Evolutionary conservation across 225 moss, liverwort and hornwort species (phyloP), one percentile per base, ranked within the genome.

Genomic region (Pseudisothecium myosuroides): DNA sequence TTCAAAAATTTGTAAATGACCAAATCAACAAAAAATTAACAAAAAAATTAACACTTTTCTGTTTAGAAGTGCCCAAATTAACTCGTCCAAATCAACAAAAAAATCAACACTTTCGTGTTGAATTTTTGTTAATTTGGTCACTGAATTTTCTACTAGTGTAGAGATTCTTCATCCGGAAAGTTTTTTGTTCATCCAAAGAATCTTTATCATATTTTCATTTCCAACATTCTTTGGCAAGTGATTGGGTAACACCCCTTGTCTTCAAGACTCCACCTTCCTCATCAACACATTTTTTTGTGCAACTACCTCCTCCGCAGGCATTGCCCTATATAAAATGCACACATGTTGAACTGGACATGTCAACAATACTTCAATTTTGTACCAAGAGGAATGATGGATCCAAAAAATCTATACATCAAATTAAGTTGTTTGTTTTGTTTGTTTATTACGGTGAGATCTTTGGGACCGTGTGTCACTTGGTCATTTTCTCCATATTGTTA

Each of bases 181-280:
- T 37, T 21, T 67, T 37, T 1, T 67, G 2, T 12, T 37, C 39
- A 69, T 69, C 12, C 10, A 69, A 24, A 0, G 24, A 69, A 41
- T 39, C 69, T 24, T 24, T 39, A 39, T 36, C 14, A 24, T 69
- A 1, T 71, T 41, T 71, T 41, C 14, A 41, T 26, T 41, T 69
- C 3, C 0, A 0, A 0, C 39, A 39, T 39, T 24, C 1, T 69
- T 24, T 14, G 1, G n/a, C n/a, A n/a, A n/a, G n/a, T n/a, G n/a
- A n/a, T n/a, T n/a, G n/a, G n/a, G n/a, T n/a, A n/a, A n/a, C n/a
- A 14, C 0, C 1, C 3, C 3, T 71, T 26, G 14, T 41, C 4
- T n/a, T n/a, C n/a, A n/a, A n/a, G n/a, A n/a, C 68, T 68, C 4
- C 4, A 1, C 7, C 37, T 1, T 36, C 21, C 2, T 67, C 4